Percentiles rank a stretch among this genome's conserved stretches.
These are phyloP conservation scores for Aspergillus intermedius DNA, from an alignment of 2,329 filamentous ascomycete species.

Conservation along the genomic window DNA sequence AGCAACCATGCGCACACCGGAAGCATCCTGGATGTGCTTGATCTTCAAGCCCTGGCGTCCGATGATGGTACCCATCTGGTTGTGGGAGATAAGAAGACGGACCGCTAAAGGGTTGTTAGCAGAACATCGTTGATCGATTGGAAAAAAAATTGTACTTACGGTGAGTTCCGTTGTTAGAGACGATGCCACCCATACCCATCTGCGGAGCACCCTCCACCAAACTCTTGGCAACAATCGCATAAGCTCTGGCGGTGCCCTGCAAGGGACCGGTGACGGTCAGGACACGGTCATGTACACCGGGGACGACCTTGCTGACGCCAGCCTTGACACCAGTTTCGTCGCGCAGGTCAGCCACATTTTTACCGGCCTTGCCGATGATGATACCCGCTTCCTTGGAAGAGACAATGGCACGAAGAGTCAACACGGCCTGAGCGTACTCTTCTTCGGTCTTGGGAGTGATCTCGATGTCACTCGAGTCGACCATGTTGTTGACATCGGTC, in stretches of 20 bases:
- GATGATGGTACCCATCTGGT: constrained; percentile 99
- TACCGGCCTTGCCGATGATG: constrained; percentile 97
- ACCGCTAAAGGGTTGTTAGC: constrained; percentile 57
- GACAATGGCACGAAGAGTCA: constrained; percentile 94
- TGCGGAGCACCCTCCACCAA: constrained; percentile 88
- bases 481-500: constrained; percentile 57
- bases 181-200: constrained; percentile 90
- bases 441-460: constrained; percentile 85
- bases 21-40: constrained; percentile 97
- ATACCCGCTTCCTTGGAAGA: constrained; percentile 98
- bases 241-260: constrained; percentile 83
- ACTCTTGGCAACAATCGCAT: constrained; percentile 85
- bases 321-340: constrained; percentile 98
- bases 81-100: constrained; percentile 97
- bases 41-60: constrained; percentile 95
- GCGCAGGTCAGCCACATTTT: constrained; percentile 94
- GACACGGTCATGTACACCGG: constrained; percentile 93
- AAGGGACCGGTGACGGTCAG: constrained; percentile 89
- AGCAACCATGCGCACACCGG: constrained; percentile 96
- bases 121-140: constrained; percentile 1
- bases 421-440: constrained; percentile 85
- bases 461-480: constrained; percentile 63
- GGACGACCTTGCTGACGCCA: constrained; percentile 97
- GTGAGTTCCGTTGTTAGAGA: constrained; percentile 84
- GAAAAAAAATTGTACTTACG: constrained; percentile 55